Percentiles rank a stretch among this genome's conserved stretches.
Evolutionary conservation across 2,329 filamentous ascomycete species (phyloP).

Genomic region (Cephalotrichum gorgonifer): DNA sequence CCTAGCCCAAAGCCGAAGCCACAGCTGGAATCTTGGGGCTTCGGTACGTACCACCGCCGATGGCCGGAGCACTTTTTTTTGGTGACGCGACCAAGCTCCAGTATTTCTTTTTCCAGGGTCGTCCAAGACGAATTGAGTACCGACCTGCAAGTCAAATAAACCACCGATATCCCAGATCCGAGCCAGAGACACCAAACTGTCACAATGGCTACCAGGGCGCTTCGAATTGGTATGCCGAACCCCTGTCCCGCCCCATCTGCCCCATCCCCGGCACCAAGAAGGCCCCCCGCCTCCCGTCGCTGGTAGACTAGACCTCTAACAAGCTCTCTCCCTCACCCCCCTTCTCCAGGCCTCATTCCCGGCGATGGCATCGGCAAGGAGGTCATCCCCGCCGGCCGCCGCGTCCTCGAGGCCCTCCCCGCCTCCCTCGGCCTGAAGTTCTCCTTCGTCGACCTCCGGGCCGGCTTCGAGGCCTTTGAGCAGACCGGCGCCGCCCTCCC

Average conservation of each 20-base stretch:
- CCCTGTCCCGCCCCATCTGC: neutral
- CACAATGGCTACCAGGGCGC: constrained; percentile 52
- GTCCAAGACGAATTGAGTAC: too few species aligned
- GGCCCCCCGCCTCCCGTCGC: neutral
- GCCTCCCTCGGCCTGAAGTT: constrained; percentile 87
- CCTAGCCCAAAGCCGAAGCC: too few species aligned
- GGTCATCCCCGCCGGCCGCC: constrained; percentile 90
- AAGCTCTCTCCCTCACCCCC: neutral
- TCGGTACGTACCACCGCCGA: neutral
- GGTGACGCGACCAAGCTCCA: neutral
- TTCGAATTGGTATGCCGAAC: constrained; percentile 51
- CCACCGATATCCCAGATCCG: neutral
- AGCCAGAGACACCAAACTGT: neutral
- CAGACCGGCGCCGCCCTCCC: constrained; percentile 80
- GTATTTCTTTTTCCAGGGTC: neutral
- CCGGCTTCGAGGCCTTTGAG: constrained; percentile 90
- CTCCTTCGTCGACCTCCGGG: constrained; percentile 85
- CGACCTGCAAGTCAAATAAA: too few species aligned
- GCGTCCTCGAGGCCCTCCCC: constrained; percentile 85
- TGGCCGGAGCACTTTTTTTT: neutral
- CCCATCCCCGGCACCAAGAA: constrained; percentile 75
- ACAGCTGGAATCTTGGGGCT: neutral
- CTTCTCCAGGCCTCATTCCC: constrained; percentile 70
- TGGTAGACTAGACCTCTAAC: too few species aligned
- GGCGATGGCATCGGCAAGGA: constrained; percentile 98